Conservation (phyloP, 108 stramenopile genomes). For the Pseudonitzschia pungens region DNA sequence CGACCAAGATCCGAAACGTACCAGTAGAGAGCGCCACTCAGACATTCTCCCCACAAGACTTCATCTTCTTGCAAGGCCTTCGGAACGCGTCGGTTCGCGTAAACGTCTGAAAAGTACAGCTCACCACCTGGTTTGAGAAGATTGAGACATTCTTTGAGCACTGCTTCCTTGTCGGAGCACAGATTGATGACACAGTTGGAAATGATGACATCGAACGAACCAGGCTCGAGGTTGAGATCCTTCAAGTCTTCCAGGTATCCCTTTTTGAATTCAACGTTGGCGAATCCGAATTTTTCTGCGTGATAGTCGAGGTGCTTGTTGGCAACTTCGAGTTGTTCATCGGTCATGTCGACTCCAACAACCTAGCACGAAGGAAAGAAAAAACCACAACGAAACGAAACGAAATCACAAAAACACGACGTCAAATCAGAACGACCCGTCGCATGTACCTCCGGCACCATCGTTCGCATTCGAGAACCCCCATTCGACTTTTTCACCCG, state of each 20-base stretch:
- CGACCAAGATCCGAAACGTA: conserved; percentile 31
- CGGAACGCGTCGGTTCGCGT: conserved; percentile 90
- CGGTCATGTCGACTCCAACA: conserved; percentile 98
- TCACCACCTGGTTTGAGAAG: conserved; percentile 93
- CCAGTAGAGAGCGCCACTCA: conserved; percentile 95
- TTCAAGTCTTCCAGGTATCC: conserved; percentile 88
- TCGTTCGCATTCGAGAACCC: background rate
- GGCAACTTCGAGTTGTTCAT: conserved; percentile 92
- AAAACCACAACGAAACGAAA: conserved; percentile 2
- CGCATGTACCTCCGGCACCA: background rate
- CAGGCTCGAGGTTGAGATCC: conserved; percentile 71
- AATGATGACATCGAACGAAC: conserved; percentile 91
- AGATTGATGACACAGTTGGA: conserved; percentile 98
- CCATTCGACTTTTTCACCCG: background rate
- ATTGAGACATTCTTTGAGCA: conserved; percentile 81
- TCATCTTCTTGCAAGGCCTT: conserved; percentile 63
- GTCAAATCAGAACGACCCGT: background rate
- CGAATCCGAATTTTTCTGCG: conserved; percentile 85
- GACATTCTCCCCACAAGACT: conserved; percentile 95
- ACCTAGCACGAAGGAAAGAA: conserved; percentile 40
- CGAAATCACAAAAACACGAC: background rate
- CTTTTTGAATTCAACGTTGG: conserved; percentile 89
- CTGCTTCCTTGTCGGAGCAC: conserved; percentile 92
- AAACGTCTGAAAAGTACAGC: conserved; percentile 96
- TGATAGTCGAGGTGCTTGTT: conserved; percentile 75